phyloP scores from a whole-genome alignment of 257 asterid species.

The Solanum arcanum region DNA sequence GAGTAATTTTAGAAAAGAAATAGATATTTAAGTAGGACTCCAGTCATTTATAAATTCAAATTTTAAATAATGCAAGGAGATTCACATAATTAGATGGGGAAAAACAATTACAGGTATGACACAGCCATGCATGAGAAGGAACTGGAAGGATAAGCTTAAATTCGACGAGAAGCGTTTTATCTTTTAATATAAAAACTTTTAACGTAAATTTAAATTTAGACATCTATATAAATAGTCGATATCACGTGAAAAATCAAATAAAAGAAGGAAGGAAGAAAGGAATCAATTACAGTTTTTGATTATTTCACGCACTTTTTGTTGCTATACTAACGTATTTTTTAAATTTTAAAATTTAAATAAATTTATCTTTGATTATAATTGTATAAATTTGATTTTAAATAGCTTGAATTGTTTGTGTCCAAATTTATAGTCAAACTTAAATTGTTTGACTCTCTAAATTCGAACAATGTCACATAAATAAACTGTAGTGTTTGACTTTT shows the following conservation, averaged over 20 bases:
- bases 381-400: background rate
- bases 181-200: background rate
- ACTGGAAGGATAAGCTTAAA: background rate
- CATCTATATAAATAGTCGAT: background rate
- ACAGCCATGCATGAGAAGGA: background rate
- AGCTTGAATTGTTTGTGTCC: no score
- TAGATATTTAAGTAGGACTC: background rate
- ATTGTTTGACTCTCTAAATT: no score
- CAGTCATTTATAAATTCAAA: background rate
- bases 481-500: background rate
- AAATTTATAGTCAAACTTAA: no score
- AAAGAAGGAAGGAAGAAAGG: background rate
- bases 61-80: background rate
- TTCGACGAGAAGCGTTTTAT: background rate
- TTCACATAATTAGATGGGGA: background rate
- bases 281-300: background rate
- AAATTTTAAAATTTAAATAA: background rate
- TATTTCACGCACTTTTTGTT: background rate
- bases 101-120: background rate
- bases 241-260: background rate
- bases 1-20: background rate
- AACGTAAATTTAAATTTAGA: no score
- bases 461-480: rapidly evolving
- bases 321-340: background rate
- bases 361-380: background rate